Evolutionary conservation across 148 eudicot species (phyloP), one percentile per base, ranked within the genome.

Genomic region (Silene latifolia): DNA sequence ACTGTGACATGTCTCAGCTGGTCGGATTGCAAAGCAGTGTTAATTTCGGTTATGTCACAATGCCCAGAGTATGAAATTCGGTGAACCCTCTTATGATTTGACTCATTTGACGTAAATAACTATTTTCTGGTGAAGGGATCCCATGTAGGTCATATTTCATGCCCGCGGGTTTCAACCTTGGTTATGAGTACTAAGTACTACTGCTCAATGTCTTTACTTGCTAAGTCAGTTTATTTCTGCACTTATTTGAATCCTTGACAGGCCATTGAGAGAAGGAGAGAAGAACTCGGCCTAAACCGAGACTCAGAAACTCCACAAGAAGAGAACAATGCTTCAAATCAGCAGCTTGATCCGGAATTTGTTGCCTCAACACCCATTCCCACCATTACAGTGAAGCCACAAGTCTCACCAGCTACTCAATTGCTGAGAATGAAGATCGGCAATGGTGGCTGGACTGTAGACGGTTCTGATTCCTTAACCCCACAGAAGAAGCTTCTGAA

Each of bases 241-340:
- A 14, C 17, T 48, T 17, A 48, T 51, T 11, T 51, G 56, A 23
- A 65, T 80, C 7, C 44, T 47, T 32, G 35, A 27, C 64, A 92
- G 97, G 91, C 92, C 61, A 82, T 92, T 70, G 91, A 90, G 63
- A 87, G 89, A 68, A 88, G 88, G 79, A 85, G 97, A 78, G 91
- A 80, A 74, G 74, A 72, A 70, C 79, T 71, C 20, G 70, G 70
- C 15, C 47, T 60, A 29, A 73, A 72, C 67, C 74, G 54, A 72
- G 76, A 25, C n/a, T 21, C 66, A 42, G 78, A 71, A 39, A 54
- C 58, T 25, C 71, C 82, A 42, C 69, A 54, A 19, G 72, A 79
- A 56, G 69, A 68, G n/a, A 72, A 42, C 5, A 62, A 23, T 32
- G 60, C 63, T 15, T 27, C 69, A 6, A 78, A 71, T 83, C 77